Conservation (phyloP, 2,329 filamentous ascomycete genomes). For the Chrysoporthe puriensis region DNA sequence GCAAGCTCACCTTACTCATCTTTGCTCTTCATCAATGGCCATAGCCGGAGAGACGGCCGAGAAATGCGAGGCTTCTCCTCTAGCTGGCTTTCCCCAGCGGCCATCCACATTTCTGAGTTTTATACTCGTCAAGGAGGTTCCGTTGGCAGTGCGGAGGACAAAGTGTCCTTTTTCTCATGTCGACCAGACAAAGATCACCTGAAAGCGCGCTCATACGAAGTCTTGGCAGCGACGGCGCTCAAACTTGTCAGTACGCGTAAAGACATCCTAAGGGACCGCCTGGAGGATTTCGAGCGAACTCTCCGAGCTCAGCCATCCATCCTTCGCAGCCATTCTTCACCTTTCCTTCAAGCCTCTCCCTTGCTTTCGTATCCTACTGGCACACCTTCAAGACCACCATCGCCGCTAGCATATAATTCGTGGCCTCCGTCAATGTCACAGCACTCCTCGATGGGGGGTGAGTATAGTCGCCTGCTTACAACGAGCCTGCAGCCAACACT, state of each 20-base stretch:
- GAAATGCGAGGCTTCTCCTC: neutral
- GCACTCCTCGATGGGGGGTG: neutral
- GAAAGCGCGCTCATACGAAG: neutral
- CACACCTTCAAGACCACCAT: neutral
- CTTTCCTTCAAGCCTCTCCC: neutral
- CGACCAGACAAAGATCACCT: conserved; percentile 4
- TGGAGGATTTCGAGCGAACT: neutral
- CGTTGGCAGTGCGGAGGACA: neutral
- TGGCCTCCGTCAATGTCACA: neutral
- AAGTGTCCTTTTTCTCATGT: conserved; percentile 11
- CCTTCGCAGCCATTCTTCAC: neutral
- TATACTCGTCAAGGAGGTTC: neutral
- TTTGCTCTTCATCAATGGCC: conserved; percentile 13
- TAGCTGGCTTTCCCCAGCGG: conserved; percentile 14
- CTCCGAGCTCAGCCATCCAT: neutral
- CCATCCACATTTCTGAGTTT: conserved; percentile 9
- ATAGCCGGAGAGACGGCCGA: conserved; percentile 5
- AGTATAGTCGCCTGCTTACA: neutral
- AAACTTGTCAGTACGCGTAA: conserved; percentile 6
- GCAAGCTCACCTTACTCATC: neutral
- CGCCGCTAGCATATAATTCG: neutral
- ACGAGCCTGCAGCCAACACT: neutral
- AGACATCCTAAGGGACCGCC: conserved; percentile 3
- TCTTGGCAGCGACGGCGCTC: conserved; percentile 8
- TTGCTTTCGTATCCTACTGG: neutral